Evolutionary conservation across 2,329 filamentous ascomycete genomes (phyloP).

Genomic region (Xylariomycetidae sp.): DNA sequence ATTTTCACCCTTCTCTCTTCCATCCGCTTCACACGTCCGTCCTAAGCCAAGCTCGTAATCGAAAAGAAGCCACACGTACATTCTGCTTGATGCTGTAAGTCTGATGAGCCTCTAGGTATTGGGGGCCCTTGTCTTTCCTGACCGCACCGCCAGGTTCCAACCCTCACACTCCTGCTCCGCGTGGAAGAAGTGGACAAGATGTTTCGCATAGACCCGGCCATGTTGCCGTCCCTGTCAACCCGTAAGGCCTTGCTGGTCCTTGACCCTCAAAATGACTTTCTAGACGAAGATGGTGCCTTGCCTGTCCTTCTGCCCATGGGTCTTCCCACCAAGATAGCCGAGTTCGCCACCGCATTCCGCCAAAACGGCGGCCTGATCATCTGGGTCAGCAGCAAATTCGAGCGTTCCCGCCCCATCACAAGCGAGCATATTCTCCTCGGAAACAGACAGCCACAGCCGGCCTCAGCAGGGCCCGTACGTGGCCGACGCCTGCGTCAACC

Average conservation of each 20-base stretch:
- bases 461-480: constrained; percentile 11
- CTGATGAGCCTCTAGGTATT: too few relatives aligned
- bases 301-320: constrained; percentile 56
- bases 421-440: constrained; percentile 45
- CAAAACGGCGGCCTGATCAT: constrained; percentile 64
- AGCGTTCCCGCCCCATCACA: constrained; percentile 51
- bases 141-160: too few relatives aligned
- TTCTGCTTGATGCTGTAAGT: too few relatives aligned
- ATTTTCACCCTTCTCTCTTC: too few relatives aligned
- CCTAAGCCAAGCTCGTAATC: too few relatives aligned
- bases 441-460: constrained; percentile 20
- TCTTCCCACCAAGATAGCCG: constrained; percentile 61
- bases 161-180: too few relatives aligned
- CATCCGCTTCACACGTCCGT: too few relatives aligned
- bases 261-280: constrained; percentile 88
- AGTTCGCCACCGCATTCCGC: constrained; percentile 68
- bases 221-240: constrained; percentile 50
- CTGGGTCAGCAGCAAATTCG: constrained; percentile 77
- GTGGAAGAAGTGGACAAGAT: constrained; percentile 29
- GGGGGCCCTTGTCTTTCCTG: too few relatives aligned
- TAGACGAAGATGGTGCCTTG: constrained; percentile 61
- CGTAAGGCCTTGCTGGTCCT: constrained; percentile 72
- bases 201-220: constrained; percentile 51
- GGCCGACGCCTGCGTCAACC: constrained; percentile 18
- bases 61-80: too few relatives aligned